Evolutionary conservation across 306 rosid species (phyloP).

Genomic region (Cyclanthera cordifolia): DNA sequence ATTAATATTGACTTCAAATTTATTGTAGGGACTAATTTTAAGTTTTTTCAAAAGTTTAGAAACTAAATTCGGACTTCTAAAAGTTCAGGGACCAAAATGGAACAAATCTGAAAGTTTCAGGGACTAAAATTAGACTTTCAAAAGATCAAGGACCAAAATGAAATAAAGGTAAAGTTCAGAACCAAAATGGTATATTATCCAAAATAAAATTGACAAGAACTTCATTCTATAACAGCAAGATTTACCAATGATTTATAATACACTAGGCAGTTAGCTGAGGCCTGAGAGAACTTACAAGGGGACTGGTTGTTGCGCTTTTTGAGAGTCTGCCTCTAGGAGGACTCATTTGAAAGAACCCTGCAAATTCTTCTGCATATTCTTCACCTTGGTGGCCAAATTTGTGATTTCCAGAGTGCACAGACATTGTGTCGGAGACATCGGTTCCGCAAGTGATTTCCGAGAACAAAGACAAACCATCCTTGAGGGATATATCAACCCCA

Average conservation of each 20-base stretch:
- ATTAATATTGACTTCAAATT: too few relatives aligned
- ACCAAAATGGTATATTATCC: too few relatives aligned
- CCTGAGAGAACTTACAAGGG: slow-evolving; percentile 55
- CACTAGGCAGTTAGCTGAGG: neutral
- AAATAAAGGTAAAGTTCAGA: too few relatives aligned
- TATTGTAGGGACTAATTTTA: too few relatives aligned
- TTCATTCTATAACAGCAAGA: neutral
- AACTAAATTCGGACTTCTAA: too few relatives aligned
- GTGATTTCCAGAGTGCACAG: slow-evolving; percentile 20
- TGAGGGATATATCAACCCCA: slow-evolving; percentile 69
- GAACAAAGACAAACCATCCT: slow-evolving; percentile 50
- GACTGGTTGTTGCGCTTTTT: slow-evolving; percentile 58
- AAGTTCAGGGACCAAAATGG: too few relatives aligned
- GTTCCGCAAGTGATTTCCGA: slow-evolving; percentile 27
- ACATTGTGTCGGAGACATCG: slow-evolving; percentile 22
- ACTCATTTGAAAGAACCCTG: slow-evolving; percentile 40
- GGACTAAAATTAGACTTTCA: too few relatives aligned
- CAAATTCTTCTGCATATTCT: slow-evolving; percentile 36
- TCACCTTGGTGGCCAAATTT: slow-evolving; percentile 18
- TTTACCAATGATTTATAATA: neutral
- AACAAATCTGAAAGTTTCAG: too few relatives aligned
- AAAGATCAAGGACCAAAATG: too few relatives aligned
- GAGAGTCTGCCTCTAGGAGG: slow-evolving; percentile 35
- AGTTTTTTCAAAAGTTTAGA: too few relatives aligned
- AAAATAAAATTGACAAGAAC: neutral